These are phyloP conservation scores for Globisporangium cylindrosporum DNA, from an alignment of 352 stramenopile species.

Conservation along the genomic window DNA sequence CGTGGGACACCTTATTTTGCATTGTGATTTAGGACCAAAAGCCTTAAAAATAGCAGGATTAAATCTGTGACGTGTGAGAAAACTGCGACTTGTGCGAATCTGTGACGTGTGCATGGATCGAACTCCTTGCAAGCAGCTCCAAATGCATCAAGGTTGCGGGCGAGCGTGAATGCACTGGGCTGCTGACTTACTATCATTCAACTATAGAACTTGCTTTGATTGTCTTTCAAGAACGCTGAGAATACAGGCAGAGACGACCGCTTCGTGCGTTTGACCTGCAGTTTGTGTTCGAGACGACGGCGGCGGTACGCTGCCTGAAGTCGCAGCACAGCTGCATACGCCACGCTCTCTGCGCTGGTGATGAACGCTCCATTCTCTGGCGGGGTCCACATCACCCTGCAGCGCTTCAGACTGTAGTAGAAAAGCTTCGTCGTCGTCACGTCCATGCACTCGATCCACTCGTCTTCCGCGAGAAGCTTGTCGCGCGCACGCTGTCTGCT, in stretches of 20 bases:
- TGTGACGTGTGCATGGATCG: background rate
- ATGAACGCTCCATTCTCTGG: slow-evolving; percentile 52
- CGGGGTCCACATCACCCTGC: slow-evolving; percentile 33
- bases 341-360: slow-evolving; percentile 42
- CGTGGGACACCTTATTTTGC: background rate
- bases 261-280: slow-evolving; percentile 46
- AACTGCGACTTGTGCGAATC: background rate
- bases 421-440: slow-evolving; percentile 34
- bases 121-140: background rate
- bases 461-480: slow-evolving; percentile 50
- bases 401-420: slow-evolving; percentile 70
- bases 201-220: slow-evolving; percentile 11
- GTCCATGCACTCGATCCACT: slow-evolving; percentile 69
- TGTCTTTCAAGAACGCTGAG: slow-evolving; percentile 24
- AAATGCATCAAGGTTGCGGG: too few relatives aligned
- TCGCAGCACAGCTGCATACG: slow-evolving; percentile 48
- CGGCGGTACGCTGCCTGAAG: slow-evolving; percentile 59
- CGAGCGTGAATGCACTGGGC: too few relatives aligned
- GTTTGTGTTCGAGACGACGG: slow-evolving; percentile 41
- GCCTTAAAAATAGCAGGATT: background rate
- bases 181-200: background rate
- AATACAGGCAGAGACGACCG: slow-evolving; percentile 54
- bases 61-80: background rate
- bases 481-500: slow-evolving; percentile 37
- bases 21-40: background rate